Percentiles rank a stretch among this genome's conserved stretches.
Evolutionary conservation across 163 green algal genomes (phyloP).

Genomic region (Prototheca wickerhamii): DNA sequence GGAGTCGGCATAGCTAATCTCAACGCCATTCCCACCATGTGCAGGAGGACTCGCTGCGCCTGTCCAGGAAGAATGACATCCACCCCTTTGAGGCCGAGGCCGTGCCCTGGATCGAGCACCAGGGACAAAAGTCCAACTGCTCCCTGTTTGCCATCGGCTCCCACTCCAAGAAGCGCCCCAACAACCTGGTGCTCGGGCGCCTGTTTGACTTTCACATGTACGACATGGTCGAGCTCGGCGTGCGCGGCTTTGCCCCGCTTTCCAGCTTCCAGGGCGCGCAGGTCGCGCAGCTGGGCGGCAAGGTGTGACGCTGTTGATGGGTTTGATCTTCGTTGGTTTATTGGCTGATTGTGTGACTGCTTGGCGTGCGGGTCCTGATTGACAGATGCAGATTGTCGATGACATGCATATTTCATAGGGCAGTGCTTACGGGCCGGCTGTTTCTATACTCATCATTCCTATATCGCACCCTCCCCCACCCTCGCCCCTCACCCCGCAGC

Average conservation of each 20-base stretch:
- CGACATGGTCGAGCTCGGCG: conserved; percentile 84
- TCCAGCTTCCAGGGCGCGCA: conserved; percentile 38
- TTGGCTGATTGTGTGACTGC: background rate
- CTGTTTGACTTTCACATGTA: conserved; percentile 87
- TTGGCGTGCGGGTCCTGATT: no score
- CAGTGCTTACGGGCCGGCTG: no score
- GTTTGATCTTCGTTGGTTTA: background rate
- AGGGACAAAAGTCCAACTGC: conserved; percentile 66
- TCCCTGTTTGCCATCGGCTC: conserved; percentile 76
- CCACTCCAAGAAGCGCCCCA: conserved; percentile 92
- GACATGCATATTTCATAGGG: no score
- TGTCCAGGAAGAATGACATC: conserved; percentile 77
- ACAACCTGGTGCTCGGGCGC: conserved; percentile 89
- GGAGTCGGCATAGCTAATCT: no score
- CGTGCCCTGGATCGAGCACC: conserved; percentile 76
- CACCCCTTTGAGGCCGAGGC: conserved; percentile 86
- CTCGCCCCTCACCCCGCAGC: conserved; percentile 39
- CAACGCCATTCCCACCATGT: background rate
- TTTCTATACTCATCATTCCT: no score
- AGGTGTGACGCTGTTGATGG: conserved; percentile 37
- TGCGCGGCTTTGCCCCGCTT: conserved; percentile 60
- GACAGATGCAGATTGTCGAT: no score
- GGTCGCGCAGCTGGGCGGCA: conserved; percentile 62
- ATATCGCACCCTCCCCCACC: background rate
- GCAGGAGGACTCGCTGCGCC: conserved; percentile 64